Conservation (phyloP, 2,329 filamentous ascomycete species). For the Herpotrichia juniperi region DNA sequence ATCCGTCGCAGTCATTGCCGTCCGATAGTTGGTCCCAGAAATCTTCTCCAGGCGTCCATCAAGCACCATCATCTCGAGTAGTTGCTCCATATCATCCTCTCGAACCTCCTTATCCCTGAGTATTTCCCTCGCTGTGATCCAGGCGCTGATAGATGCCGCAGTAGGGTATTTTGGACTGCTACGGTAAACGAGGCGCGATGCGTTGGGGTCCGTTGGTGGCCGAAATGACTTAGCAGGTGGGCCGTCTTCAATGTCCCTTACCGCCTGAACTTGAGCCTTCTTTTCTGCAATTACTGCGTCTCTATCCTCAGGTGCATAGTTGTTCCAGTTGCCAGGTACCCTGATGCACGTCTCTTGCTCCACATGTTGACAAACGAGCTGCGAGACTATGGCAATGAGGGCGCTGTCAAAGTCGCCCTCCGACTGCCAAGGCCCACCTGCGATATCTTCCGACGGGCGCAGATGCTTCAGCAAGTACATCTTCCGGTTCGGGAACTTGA, state of each 20-base stretch:
- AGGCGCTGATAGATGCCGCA: slow-evolving; percentile 74
- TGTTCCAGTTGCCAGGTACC: slow-evolving; percentile 50
- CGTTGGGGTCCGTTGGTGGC: slow-evolving; percentile 27
- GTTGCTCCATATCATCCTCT: slow-evolving; percentile 79
- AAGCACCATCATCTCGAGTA: slow-evolving; percentile 87
- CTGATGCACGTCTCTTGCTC: slow-evolving; percentile 74
- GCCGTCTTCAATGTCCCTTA: slow-evolving; percentile 42
- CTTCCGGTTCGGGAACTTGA: slow-evolving; percentile 88
- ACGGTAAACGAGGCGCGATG: slow-evolving; percentile 53
- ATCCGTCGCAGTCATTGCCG: slow-evolving; percentile 46
- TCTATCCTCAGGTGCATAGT: slow-evolving; percentile 46
- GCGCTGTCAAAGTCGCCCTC: slow-evolving; percentile 88
- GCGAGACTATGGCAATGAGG: slow-evolving; percentile 79
- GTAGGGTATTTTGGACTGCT: slow-evolving; percentile 83
- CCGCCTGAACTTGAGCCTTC: slow-evolving; percentile 41
- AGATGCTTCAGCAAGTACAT: slow-evolving; percentile 94
- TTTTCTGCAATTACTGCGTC: slow-evolving; percentile 40
- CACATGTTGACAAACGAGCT: slow-evolving; percentile 75
- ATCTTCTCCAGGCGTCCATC: slow-evolving; percentile 80
- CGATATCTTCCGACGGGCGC: slow-evolving; percentile 85
- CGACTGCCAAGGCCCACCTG: slow-evolving; percentile 93
- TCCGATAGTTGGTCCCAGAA: slow-evolving; percentile 58
- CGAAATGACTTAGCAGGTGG: slow-evolving; percentile 30
- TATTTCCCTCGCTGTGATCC: slow-evolving; percentile 71
- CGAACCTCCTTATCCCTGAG: slow-evolving; percentile 69